Base-by-base conservation (phyloP, 2,329 filamentous ascomycete genomes). In the Trichoderma gracile region DNA sequence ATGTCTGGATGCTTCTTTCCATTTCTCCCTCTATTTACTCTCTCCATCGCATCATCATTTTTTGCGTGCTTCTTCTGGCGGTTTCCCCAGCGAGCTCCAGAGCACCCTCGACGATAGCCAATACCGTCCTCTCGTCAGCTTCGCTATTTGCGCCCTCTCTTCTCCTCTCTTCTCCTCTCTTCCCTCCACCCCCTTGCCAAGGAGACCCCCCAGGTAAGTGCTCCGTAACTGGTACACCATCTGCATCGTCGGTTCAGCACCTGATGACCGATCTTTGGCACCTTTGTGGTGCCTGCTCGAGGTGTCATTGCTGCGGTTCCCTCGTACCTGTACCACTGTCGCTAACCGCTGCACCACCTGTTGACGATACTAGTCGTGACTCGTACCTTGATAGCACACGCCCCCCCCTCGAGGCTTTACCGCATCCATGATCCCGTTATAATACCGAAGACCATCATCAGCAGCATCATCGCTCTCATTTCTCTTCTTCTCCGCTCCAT, bases 401-500 rank as follows among this genome's bases (percentile, higher is more conserved):
- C 33, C 46, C 57, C 46, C 57, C 57, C 57, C 21, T 52, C 57
- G 47, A 61, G n/a, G 47, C 57, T 61, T 38, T 61, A 61, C 57
- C 38, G 25, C 45, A 59, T 27, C 12, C 56, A 59, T 47, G 47
- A 42, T 9, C 25, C 45, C 46, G 33, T 59, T 47, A 49, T 59
- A 49, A 40, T 21, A 27, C 38, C 45, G 33, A 38, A 14, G 33
- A 14, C 33, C 33, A 38, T 38, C 33, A 38, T 38, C 33, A 38
- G 5, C 27, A 10, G 8, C 21, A 21, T 25, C 33, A 19, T 59
- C 45, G 14, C 47, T 21, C n/a, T 30, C 21, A 27, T 30, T 30
- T 19, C 15, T 23, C 14, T 21, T 43, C 30, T 8, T 19, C 52
- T 30, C 33, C 33, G 17, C 33, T 38, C 19, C 30, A 52, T 49